Base-by-base conservation (phyloP, 2,329 filamentous ascomycete genomes). In the Aspergillus alliaceus region DNA sequence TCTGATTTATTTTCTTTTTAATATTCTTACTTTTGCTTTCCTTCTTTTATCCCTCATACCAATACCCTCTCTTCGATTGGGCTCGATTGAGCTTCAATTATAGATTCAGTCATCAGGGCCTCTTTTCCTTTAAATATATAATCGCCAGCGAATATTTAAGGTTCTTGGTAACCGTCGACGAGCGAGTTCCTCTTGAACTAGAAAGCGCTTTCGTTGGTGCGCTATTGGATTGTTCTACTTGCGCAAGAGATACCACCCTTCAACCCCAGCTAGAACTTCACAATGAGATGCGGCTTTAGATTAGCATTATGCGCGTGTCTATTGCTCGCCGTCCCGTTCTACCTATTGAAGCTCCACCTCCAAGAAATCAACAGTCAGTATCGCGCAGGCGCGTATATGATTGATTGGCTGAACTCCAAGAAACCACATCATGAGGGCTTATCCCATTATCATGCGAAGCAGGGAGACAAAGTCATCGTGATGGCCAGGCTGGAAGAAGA, bases 401-500 rank as follows among this genome's bases (percentile, higher is more conserved):
- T 65, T n/a, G 64, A 71, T 40, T 73, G 66, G 67, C 44, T 68
- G 46, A 64, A 67, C 50, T 60, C 48, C 51, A 62, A 60, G 32
- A 54, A 59, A 14, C 54, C 53, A n/a, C 25, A 53, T 6, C 27
- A 58, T 53, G 18, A 34, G 29, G 22, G 29, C 40, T 6, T 31
- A 5, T n/a, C 29, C 4, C 27, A 56, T 3, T 48, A 54, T 40
- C 51, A 61, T 35, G 59, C 37, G 31, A 47, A 44, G 2, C 54
- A 57, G 2, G 67, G 65, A 6, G 73, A 78, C 62, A 78, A 77
- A 49, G 70, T 75, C 12, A 72, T 79, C 51, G 72, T 79, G 25
- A 77, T 81, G 71, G 79, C 78, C 15, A 77, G 71, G 58, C 56
- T 79, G 14, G 67, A 74, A 37, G 70, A 70, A 27, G 79, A 82